These are phyloP conservation scores for Mycena epipterygia DNA, from an alignment of 768 basidiomycete genomes.

Conservation along the genomic window DNA sequence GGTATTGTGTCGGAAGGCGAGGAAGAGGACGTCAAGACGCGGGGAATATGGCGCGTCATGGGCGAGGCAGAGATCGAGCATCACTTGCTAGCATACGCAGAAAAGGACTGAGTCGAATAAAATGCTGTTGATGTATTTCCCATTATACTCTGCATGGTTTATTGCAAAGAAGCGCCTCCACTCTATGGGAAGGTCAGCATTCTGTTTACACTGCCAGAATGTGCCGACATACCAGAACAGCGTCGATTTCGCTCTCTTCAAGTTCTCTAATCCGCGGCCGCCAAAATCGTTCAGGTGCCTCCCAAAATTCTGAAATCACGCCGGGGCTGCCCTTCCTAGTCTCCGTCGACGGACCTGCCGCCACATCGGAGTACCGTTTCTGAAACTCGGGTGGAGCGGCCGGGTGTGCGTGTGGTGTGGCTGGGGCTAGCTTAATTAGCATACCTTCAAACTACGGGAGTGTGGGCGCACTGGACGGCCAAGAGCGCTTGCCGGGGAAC, in stretches of 20 bases:
- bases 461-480: conserved; percentile 58
- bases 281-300: conserved; percentile 75
- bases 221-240: conserved; percentile 66
- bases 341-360: conserved; percentile 37
- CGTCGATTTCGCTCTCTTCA: conserved; percentile 72
- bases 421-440: conserved; percentile 44
- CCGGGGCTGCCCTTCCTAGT: conserved; percentile 9
- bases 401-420: conserved; percentile 70
- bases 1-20: conserved; percentile 87
- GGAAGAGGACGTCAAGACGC: conserved; percentile 79
- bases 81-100: conserved; percentile 87
- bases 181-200: conserved; percentile 56
- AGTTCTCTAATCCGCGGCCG: conserved; percentile 62
- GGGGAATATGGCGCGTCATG: conserved; percentile 87
- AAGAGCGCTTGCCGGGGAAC: conserved; percentile 71
- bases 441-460: neutral
- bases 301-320: conserved; percentile 67
- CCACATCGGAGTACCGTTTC: conserved; percentile 59
- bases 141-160: conserved; percentile 33
- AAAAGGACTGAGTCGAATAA: conserved; percentile 76
- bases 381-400: conserved; percentile 75
- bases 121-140: conserved; percentile 21
- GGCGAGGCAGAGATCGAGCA: conserved; percentile 82
- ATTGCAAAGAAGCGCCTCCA: conserved; percentile 74
- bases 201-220: conserved; percentile 8